A percentile compares a stretch with the other conserved stretches of the same genome.
phyloP scores from a whole-genome alignment of 768 basidiomycete species.

The Tremella fuciformis region DNA sequence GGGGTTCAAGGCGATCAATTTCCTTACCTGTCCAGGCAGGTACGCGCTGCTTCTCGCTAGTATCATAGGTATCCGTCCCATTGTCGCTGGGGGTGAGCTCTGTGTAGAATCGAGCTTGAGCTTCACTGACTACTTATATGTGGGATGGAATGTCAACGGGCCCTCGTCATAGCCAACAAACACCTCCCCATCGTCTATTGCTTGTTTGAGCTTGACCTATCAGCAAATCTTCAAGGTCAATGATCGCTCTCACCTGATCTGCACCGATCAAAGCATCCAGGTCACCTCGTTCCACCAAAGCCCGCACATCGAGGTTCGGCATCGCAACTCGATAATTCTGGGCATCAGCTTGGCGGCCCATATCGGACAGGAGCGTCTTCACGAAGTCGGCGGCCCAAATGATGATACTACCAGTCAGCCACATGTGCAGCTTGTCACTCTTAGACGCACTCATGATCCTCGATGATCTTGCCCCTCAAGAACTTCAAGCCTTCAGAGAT shows the following conservation, averaged over 20 bases:
- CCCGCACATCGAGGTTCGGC: conserved; percentile 73
- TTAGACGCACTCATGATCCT: conserved; percentile 76
- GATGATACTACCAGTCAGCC: conserved; percentile 63
- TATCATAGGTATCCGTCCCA: conserved; percentile 77
- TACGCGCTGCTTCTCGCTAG: conserved; percentile 91
- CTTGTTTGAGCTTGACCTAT: conserved; percentile 62
- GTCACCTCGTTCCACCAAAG: conserved; percentile 63
- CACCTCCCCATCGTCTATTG: conserved; percentile 68
- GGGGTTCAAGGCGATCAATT: conserved; percentile 21
- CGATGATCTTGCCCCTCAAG: conserved; percentile 79
- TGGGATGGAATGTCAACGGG: conserved; percentile 84
- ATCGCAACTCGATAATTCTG: conserved; percentile 86
- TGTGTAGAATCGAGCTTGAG: conserved; percentile 45
- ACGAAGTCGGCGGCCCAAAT: conserved; percentile 87
- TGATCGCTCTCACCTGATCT: conserved; percentile 69
- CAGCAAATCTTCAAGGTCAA: not conserved
- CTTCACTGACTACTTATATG: conserved; percentile 76
- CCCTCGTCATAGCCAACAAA: conserved; percentile 87
- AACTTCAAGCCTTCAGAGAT: conserved; percentile 82
- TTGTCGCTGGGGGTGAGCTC: conserved; percentile 47
- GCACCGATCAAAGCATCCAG: conserved; percentile 71
- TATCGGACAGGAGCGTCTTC: conserved; percentile 3
- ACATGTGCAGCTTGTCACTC: not conserved
- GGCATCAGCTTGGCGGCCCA: not conserved
- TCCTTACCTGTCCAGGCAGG: conserved; percentile 90